Base-by-base conservation (phyloP, 176 grass and related monocot species). In the Cenchrus americanus region DNA sequence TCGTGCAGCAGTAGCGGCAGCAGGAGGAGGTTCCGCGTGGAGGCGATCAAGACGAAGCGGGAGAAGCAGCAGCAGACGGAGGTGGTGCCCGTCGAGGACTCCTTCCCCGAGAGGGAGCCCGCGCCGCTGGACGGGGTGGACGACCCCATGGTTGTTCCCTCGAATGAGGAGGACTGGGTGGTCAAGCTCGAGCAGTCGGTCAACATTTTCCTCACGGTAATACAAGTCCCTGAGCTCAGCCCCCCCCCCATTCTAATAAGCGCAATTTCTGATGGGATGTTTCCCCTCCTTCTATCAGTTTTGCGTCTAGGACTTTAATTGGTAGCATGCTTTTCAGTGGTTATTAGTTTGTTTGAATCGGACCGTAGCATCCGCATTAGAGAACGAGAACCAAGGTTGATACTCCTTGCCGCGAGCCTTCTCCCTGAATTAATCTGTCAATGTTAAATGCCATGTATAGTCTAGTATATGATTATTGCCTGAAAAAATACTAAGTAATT, bases 161-260 rank as follows among this genome's bases (percentile, higher is more conserved):
- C 89, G 43, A 59, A 66, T 1, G n/a, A n/a, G n/a, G 85, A 88
- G 30, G 69, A 57, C 41, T 92, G 87, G 84, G 81, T 71, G 76
- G 66, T 97, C 12, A 90, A 85, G 62, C 42, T 97, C 30, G 92
- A 97, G 82, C 92, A 92, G 63, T 89, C 88, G 1, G 66, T 94
- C 34, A 97, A 94, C 84, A 83, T 89, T 62, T 94, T 94, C 81
- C 87, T 92, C 23, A 88, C 77, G 80, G 92, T 94, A 85, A 85
- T 80, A 64, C 65, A 44, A 24, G 55, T 60, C n/a, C n/a, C n/a
- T n/a, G n/a, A n/a, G n/a, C n/a, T n/a, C n/a, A n/a, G n/a, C n/a
- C n/a, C n/a, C n/a, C n/a, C n/a, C n/a, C n/a, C n/a, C n/a, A n/a
- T n/a, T n/a, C n/a, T n/a, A n/a, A 54, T 54, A 34, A 12, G 50